phyloP scores from a whole-genome alignment of 495 filamentous ascomycete species.

The Penicillium salamii region DNA sequence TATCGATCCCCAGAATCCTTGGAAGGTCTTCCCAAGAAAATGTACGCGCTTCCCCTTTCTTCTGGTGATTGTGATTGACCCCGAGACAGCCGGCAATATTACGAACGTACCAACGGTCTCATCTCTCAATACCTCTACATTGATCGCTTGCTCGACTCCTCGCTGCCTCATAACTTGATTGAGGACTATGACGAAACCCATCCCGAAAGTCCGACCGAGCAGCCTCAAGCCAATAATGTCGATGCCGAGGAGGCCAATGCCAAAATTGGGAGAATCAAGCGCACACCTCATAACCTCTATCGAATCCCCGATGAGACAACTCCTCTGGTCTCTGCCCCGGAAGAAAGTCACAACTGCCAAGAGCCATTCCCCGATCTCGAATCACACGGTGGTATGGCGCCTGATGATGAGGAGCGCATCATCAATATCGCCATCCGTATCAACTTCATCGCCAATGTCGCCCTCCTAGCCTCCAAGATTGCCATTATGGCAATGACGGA shows the following conservation, averaged over 20 bases:
- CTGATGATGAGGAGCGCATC: conserved; percentile 62
- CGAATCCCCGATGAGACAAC: conserved; percentile 70
- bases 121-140: conserved; percentile 89
- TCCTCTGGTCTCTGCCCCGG: conserved; percentile 44
- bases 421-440: conserved; percentile 80
- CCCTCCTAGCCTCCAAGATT: conserved; percentile 77
- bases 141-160: conserved; percentile 85
- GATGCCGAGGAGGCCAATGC: conserved; percentile 3
- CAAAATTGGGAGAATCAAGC: conserved; percentile 54
- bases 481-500: conserved; percentile 73
- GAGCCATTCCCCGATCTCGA: conserved; percentile 35
- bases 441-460: conserved; percentile 79
- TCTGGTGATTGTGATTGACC: not conserved
- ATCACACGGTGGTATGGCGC: conserved; percentile 46
- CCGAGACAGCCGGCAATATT: conserved; percentile 61
- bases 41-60: conserved; percentile 19
- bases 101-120: conserved; percentile 77
- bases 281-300: conserved; percentile 79
- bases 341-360: conserved; percentile 26
- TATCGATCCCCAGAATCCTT: conserved; percentile 30
- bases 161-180: conserved; percentile 78
- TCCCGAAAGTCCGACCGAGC: not conserved
- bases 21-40: conserved; percentile 22
- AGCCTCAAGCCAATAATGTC: conserved; percentile 16
- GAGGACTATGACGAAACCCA: conserved; percentile 65